A percentile compares a stretch with the other conserved stretches of the same genome.
Evolutionary conservation across 257 asterid genomes (phyloP).

Genomic region (Fraxinus americana): DNA sequence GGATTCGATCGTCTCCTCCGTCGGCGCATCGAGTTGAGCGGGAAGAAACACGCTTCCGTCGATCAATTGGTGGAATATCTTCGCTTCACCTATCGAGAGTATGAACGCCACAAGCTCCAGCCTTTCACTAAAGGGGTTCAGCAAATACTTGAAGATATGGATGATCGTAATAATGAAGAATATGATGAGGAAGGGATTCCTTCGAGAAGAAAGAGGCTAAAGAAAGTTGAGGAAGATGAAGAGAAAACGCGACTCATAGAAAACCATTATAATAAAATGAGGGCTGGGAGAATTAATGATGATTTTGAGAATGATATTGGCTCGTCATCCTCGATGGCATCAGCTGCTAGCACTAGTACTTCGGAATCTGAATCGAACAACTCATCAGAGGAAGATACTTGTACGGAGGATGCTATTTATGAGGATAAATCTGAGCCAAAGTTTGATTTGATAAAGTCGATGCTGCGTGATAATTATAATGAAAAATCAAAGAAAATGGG

Average conservation of each 20-base stretch:
- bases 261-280: slow-evolving; percentile 39
- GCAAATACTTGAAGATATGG: slow-evolving; percentile 22
- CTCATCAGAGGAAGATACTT: slow-evolving; percentile 43
- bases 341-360: slow-evolving; percentile 25
- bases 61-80: slow-evolving; percentile 74
- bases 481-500: slow-evolving; percentile 32
- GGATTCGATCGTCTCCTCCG: slow-evolving; percentile 43
- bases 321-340: slow-evolving; percentile 45
- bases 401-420: slow-evolving; percentile 56
- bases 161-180: slow-evolving; percentile 25
- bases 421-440: slow-evolving; percentile 61
- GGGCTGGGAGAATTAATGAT: slow-evolving; percentile 11
- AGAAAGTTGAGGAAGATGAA: slow-evolving; percentile 42
- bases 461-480: slow-evolving; percentile 53
- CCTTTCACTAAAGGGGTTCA: slow-evolving; percentile 54
- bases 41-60: slow-evolving; percentile 28
- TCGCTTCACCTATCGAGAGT: slow-evolving; percentile 49
- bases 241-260: slow-evolving; percentile 57
- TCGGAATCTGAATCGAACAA: slow-evolving; percentile 30
- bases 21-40: slow-evolving; percentile 43
- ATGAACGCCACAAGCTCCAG: slow-evolving; percentile 54
- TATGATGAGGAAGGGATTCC: slow-evolving; percentile 20
- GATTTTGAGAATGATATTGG: slow-evolving; percentile 27
- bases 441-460: slow-evolving; percentile 67
- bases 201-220: slow-evolving; percentile 27